Percentiles rank a stretch among this genome's conserved stretches.
Conservation (phyloP, 305 asterid species). For the Coffea humblotiana region DNA sequence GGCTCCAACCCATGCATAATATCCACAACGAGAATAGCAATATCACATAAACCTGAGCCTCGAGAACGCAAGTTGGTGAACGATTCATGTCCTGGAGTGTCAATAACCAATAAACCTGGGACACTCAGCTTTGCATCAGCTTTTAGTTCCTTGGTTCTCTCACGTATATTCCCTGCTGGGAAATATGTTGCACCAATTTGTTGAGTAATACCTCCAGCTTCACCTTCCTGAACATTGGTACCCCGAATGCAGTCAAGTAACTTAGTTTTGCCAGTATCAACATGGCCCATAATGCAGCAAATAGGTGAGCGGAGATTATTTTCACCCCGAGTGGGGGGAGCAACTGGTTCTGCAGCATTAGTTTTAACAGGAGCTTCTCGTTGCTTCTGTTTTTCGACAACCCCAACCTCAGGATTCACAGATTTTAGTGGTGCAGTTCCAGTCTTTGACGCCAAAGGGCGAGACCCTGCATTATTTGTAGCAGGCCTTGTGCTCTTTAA, state of each 20-base stretch:
- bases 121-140: slow-evolving; percentile 96
- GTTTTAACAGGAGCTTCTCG: slow-evolving; percentile 25
- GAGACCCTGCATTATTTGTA: slow-evolving; percentile 36
- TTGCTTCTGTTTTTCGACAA: slow-evolving; percentile 30
- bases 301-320: slow-evolving; percentile 88
- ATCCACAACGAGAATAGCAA: slow-evolving; percentile 96
- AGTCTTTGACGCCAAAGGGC: slow-evolving; percentile 39
- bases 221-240: slow-evolving; percentile 99
- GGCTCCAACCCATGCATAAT: slow-evolving; percentile 99
- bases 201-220: slow-evolving; percentile 99
- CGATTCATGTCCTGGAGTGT: slow-evolving; percentile 99
- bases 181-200: slow-evolving; percentile 99
- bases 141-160: slow-evolving; percentile 92
- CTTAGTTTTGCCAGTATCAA: slow-evolving; percentile 98
- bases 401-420: slow-evolving; percentile 39
- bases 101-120: slow-evolving; percentile 95
- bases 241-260: slow-evolving; percentile 97
- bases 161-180: slow-evolving; percentile 97
- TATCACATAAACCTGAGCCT: slow-evolving; percentile 98
- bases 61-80: slow-evolving; percentile 93
- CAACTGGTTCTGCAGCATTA: slow-evolving; percentile 40
- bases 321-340: slow-evolving; percentile 38
- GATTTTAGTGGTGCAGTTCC: slow-evolving; percentile 29
- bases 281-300: slow-evolving; percentile 99
- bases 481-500: slow-evolving; percentile 38